A percentile compares a stretch with the other conserved stretches of the same genome.
Conservation (phyloP, 768 basidiomycete genomes). For the Tylopilus rubrobrunneus region DNA sequence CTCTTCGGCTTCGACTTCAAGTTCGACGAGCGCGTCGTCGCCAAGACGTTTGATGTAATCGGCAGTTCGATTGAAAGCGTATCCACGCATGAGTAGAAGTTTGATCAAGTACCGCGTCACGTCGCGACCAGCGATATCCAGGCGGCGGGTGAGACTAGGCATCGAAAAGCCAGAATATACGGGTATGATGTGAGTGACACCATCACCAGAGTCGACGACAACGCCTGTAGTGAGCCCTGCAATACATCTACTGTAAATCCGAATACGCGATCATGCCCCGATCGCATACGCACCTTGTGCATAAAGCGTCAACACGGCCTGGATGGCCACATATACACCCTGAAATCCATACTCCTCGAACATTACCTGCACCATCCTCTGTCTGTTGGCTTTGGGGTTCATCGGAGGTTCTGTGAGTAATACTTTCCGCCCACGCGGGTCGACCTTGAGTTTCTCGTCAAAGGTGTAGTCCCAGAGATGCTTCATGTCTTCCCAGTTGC, state of each 20-base stretch:
- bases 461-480: slow-evolving; percentile 99
- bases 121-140: slow-evolving; percentile 97
- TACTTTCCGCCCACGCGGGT: slow-evolving; percentile 84
- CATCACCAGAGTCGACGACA: slow-evolving; percentile 98
- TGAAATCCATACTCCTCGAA: slow-evolving; percentile 98
- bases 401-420: slow-evolving; percentile 97
- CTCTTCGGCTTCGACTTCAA: too few species aligned
- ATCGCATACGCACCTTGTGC: slow-evolving; percentile 76
- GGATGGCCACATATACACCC: slow-evolving; percentile 96
- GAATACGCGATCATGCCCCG: not conserved
- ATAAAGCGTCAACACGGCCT: slow-evolving; percentile 96
- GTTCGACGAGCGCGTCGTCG: too few species aligned
- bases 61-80: slow-evolving; percentile 98
- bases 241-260: not conserved
- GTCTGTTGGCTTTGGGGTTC: slow-evolving; percentile 93
- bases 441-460: slow-evolving; percentile 87
- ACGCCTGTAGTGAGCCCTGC: slow-evolving; percentile 96
- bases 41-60: too few species aligned
- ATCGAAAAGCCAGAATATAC: slow-evolving; percentile 97
- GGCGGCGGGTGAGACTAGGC: slow-evolving; percentile 88
- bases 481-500: slow-evolving; percentile 99
- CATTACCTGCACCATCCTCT: slow-evolving; percentile 97
- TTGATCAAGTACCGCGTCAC: slow-evolving; percentile 99
- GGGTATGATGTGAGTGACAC: slow-evolving; percentile 98
- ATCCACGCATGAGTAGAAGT: slow-evolving; percentile 99